Percentiles rank a stretch among this genome's conserved stretches.
Evolutionary conservation across 805 yeast species (phyloP).

Genomic region (Wickerhamomyces pijperi): DNA sequence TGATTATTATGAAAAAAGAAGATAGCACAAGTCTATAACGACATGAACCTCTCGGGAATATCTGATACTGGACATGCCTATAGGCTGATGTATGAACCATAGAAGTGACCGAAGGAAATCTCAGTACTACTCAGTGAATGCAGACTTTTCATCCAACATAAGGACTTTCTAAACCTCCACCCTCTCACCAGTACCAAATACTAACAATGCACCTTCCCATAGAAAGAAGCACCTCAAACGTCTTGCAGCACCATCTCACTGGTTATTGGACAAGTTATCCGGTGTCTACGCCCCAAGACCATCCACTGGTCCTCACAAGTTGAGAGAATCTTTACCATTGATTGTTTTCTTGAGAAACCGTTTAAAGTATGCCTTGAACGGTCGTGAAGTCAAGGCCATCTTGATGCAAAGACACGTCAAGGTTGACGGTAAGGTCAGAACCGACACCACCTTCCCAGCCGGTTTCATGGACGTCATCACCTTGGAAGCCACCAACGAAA

Average conservation of each 20-base stretch:
- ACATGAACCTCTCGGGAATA: no score
- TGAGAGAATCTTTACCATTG: constrained; percentile 96
- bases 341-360: constrained; percentile 96
- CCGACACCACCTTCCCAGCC: constrained; percentile 97
- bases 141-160: no score
- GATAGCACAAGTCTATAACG: no score
- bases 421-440: constrained; percentile 99
- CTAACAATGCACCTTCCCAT: not conserved
- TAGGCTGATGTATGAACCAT: no score
- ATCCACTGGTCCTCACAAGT: constrained; percentile 98
- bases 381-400: constrained; percentile 97
- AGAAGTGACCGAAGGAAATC: no score
- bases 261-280: constrained; percentile 99
- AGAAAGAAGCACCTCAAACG: constrained; percentile 96
- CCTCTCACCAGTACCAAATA: not conserved
- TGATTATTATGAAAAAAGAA: no score
- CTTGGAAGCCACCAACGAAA: constrained; percentile 96
- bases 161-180: no score
- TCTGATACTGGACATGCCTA: no score
- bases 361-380: constrained; percentile 97
- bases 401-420: constrained; percentile 96
- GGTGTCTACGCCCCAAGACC: constrained; percentile 99
- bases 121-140: no score
- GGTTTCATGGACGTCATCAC: constrained; percentile 99
- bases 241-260: constrained; percentile 99